Percentiles rank a stretch among this genome's conserved stretches.
Evolutionary conservation across 139 green algal genomes (phyloP).

Genomic region (Haematococcus lacustris): DNA sequence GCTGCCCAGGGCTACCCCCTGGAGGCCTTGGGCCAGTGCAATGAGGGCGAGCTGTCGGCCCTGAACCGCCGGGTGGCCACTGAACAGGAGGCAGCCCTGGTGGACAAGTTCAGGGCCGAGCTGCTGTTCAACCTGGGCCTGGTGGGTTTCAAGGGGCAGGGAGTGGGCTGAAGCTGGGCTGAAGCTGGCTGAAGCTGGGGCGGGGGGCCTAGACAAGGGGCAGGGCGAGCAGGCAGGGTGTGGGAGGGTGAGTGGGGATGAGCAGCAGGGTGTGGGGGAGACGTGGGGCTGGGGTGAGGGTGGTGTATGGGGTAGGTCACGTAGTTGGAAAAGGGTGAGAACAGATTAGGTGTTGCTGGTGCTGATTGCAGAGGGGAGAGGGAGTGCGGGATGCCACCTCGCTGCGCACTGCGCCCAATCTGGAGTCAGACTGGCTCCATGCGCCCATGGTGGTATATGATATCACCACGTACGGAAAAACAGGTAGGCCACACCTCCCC

Average conservation of each 20-base stretch:
- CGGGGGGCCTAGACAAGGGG: too few relatives aligned
- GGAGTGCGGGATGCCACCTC: slow-evolving; percentile 5
- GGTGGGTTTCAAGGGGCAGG: slow-evolving; percentile 18
- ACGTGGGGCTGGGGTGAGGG: not conserved
- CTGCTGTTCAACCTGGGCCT: slow-evolving; percentile 47
- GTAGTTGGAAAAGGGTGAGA: not conserved
- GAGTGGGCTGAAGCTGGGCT: not conserved
- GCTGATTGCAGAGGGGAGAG: not conserved
- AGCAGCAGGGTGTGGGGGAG: not conserved
- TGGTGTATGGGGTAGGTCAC: not conserved
- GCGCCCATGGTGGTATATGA: slow-evolving; percentile 33
- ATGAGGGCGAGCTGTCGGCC: slow-evolving; percentile 30
- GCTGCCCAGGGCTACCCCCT: slow-evolving; percentile 41
- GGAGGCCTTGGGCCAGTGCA: slow-evolving; percentile 17
- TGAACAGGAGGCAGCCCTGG: slow-evolving; percentile 23
- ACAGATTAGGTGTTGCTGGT: not conserved
- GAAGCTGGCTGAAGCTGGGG: too few relatives aligned
- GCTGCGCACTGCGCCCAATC: not conserved
- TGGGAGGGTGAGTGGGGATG: not conserved
- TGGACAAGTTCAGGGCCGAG: slow-evolving; percentile 19
- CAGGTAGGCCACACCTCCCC: not conserved
- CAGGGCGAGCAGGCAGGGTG: not conserved
- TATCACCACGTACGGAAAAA: slow-evolving; percentile 19
- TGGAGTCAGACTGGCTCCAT: not conserved
- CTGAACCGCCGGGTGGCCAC: slow-evolving; percentile 23